Evolutionary conservation across 805 yeast genomes (phyloP), one percentile per base, ranked within the genome.

Genomic region (Monosporozyma solicola): DNA sequence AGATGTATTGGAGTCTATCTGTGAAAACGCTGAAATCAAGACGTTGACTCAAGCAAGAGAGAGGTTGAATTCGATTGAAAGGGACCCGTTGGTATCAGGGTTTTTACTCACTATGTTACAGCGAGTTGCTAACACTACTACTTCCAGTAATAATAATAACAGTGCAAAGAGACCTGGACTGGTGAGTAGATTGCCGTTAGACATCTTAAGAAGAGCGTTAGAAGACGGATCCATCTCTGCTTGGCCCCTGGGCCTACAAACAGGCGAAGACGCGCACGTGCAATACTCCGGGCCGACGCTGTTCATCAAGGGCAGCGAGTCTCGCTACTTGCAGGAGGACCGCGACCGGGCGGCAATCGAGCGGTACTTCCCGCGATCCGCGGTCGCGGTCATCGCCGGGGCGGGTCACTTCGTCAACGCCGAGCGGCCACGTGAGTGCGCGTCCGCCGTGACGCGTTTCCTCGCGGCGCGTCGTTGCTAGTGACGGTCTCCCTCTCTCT

Each of bases 371-470:
- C 97, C 97, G 0, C 72, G 74, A 27, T 89, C 89, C 62, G 86
- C 81, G 55, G 70, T 87, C 13, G 74, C 79, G 47, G 96, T 86
- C 62, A 72, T 94, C 25, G 84, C 87, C 20, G 53, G 54, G 9
- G 80, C 91, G 0, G 97, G 97, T 1, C 99, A 92, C 68, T 92
- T 97, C 96, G 79, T 91, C 15, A 88, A 88, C 58, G 80, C 88
- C 43, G 97, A 92, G 63, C 84, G 85, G 59, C 96, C 98, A 0
- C 60, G 72, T 7, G 95, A 84, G 62, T 89, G 92, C 57, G 72
- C 87, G 25, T 79, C 75, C 3, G 69, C 72, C 6, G 80, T 87
- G 15, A 75, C 74, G 31, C 85, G 84, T 31, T 91, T 82, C 70
- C 74, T 88, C 9, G 39, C 39, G 29, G 5, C 29, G 29, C 29